Conservation (phyloP, 164 flowering plant species). For the Tetrastigma voinierianum region DNA sequence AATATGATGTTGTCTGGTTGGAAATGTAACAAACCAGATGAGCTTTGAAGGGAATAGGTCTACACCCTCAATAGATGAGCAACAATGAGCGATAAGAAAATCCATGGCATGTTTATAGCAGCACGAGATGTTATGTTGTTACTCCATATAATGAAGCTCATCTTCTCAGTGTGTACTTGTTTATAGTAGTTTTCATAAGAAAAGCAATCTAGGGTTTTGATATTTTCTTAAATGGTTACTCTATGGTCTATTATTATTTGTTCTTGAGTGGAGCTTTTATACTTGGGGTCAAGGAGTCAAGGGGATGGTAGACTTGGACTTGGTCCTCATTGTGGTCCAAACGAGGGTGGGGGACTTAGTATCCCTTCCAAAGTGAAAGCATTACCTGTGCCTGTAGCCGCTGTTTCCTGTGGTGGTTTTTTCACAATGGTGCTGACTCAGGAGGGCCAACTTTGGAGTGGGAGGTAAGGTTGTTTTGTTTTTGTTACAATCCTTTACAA, state of each 20-base stretch:
- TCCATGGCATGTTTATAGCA: too few relatives aligned
- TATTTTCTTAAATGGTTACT: neutral
- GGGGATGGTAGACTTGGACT: constrained; percentile 95
- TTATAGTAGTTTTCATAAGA: too few relatives aligned
- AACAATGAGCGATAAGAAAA: too few relatives aligned
- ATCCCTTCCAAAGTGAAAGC: constrained; percentile 70
- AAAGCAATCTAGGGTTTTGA: neutral
- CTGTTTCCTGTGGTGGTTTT: constrained; percentile 91
- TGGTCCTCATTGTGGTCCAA: constrained; percentile 86
- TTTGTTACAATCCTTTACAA: neutral
- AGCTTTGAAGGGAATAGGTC: too few relatives aligned
- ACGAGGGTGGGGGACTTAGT: constrained; percentile 82
- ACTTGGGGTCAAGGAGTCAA: constrained; percentile 97
- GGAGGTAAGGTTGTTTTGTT: constrained; percentile 53
- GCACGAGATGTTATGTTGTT: too few relatives aligned
- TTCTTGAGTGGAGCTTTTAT: constrained; percentile 73
- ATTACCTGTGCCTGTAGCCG: constrained; percentile 62
- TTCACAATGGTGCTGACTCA: constrained; percentile 75
- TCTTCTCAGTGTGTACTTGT: too few relatives aligned
- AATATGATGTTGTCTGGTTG: too few relatives aligned
- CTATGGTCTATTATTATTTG: neutral
- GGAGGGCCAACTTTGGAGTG: constrained; percentile 91
- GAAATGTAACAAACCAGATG: too few relatives aligned
- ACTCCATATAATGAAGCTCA: too few relatives aligned
- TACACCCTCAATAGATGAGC: too few relatives aligned